Evolutionary conservation across 805 yeast genomes (phyloP).

Genomic region (Metschnikowia lachancei): DNA sequence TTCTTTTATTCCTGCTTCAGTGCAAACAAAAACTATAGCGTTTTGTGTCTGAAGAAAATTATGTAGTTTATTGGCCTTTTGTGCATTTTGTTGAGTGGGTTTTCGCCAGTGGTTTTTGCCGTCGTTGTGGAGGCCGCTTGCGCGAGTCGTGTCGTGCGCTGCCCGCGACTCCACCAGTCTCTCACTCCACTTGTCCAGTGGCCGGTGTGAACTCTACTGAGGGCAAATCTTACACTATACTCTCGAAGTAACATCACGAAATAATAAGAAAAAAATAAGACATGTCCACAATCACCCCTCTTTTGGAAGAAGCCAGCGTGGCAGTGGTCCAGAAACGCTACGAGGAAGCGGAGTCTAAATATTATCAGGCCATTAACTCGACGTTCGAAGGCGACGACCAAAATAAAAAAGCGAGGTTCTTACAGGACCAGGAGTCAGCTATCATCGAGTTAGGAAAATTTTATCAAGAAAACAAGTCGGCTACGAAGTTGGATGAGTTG

Average conservation of each 20-base stretch:
- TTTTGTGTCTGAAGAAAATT: too few relatives aligned
- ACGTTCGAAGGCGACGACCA: conserved; percentile 19
- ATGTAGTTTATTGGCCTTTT: too few relatives aligned
- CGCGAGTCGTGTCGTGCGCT: conserved; percentile 10
- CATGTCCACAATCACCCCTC: conserved; percentile 9
- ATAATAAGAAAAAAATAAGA: background rate
- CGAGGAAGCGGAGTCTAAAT: conserved; percentile 58
- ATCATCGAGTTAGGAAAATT: conserved; percentile 73
- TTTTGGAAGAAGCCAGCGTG: conserved; percentile 59
- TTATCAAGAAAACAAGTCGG: conserved; percentile 51
- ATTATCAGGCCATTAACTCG: conserved; percentile 45
- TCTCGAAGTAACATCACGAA: background rate
- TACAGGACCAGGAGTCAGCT: conserved; percentile 58
- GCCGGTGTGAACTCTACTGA: background rate
- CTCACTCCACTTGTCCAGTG: conserved; percentile 5
- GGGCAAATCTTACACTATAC: background rate
- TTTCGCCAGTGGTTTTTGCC: background rate
- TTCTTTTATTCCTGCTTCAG: too few relatives aligned
- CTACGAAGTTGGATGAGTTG: conserved; percentile 54
- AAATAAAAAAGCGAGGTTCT: conserved; percentile 23
- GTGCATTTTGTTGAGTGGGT: too few relatives aligned
- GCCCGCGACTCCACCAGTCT: conserved; percentile 4
- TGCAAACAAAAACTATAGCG: too few relatives aligned
- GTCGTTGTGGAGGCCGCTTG: background rate
- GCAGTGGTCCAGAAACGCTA: conserved; percentile 50